Base-by-base conservation (phyloP, 441 rosid genomes). In the Macaranga tanarius region DNA sequence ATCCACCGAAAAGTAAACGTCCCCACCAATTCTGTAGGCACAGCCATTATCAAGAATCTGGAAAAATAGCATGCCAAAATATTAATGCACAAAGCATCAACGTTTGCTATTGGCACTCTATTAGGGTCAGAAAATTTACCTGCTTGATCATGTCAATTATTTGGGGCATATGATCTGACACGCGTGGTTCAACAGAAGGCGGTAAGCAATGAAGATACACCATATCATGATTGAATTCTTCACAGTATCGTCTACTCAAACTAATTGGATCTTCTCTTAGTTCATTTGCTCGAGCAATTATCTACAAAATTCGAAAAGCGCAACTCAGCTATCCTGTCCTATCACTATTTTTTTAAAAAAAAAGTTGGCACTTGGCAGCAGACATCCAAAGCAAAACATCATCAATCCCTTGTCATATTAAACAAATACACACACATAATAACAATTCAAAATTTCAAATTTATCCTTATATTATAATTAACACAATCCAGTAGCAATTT, bases 111-210 rank as follows among this genome's bases (percentile, higher is more conserved):
- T 34, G 38, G 6, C 38, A 34, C 6, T 34, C 38, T 45, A 59
- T 51, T 22, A 26, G n/a, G 50, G 40, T 28, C 23, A 52, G 17
- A 20, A 67, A 76, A 70, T 10, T 8, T 71, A 93, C 97, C 96
- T 87, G 90, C 69, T 88, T 86, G 80, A 94, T 94, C 88, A 94
- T 83, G 80, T 90, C 86, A 19, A 92, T 79, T 66, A 94, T 94
- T 58, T 94, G 96, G 71, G 95, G 87, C 84, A 92, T 87, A 80
- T 94, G 98, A 83, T 90, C 91, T 0, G 98, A 94, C 50, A 92
- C 98, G 2, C 93, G 85, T 11, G 98, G 98, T 65, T 94, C 90
- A 26, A 84, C 82, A 62, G 91, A 89, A 74, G 98, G 97, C 26
- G 87, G 81, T 71, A 94, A 70, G 84, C 98, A 94, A 56, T 84